These are phyloP conservation scores for Fusarium robinianum DNA, from an alignment of 2,329 filamentous ascomycete species.

Conservation along the genomic window DNA sequence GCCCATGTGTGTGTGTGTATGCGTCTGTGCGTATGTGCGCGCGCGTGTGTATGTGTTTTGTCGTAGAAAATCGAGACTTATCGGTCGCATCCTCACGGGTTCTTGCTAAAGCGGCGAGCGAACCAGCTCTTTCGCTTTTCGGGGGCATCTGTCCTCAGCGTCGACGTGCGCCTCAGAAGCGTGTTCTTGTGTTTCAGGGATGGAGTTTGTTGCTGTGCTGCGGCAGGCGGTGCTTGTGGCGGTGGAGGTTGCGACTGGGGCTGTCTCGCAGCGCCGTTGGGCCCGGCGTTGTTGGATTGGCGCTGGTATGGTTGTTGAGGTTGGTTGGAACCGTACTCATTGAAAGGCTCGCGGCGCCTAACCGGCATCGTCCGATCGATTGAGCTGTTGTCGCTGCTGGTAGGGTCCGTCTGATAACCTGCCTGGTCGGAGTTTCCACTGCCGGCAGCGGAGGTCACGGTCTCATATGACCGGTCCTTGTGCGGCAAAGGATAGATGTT, in stretches of 20 bases:
- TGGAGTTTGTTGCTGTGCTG: constrained; percentile 22
- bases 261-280: constrained; percentile 33
- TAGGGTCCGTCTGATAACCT: constrained; percentile 81
- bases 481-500: constrained; percentile 59
- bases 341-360: constrained; percentile 58
- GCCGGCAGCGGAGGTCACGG: constrained; percentile 76
- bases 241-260: constrained; percentile 33
- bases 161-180: constrained; percentile 38
- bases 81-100: constrained; percentile 27
- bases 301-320: constrained; percentile 47
- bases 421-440: constrained; percentile 76
- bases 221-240: constrained; percentile 31
- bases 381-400: constrained; percentile 90
- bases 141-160: constrained; percentile 33
- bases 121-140: constrained; percentile 94
- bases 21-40: constrained; percentile 1
- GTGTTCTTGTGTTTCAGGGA: constrained; percentile 38
- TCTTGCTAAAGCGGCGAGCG: constrained; percentile 76
- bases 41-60: background rate
- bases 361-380: constrained; percentile 71
- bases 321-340: constrained; percentile 64
- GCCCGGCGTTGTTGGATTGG: constrained; percentile 44
- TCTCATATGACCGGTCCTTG: constrained; percentile 85
- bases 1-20: constrained; percentile 10
- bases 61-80: constrained; percentile 1